Conservation (phyloP, 2,329 filamentous ascomycete genomes). For the Sarocladium kiliense region DNA sequence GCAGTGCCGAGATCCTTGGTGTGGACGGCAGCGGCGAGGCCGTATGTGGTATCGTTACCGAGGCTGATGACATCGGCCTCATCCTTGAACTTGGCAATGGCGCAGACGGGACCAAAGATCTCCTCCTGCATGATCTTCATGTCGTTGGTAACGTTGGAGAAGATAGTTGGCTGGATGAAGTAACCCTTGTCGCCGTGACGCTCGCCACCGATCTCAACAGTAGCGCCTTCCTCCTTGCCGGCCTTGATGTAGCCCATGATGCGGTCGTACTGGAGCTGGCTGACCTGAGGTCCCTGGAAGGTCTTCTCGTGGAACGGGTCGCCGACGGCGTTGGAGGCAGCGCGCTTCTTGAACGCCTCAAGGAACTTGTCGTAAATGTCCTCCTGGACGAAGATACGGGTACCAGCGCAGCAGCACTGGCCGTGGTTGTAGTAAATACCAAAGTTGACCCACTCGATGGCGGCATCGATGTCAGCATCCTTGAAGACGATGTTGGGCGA, state of each 20-base stretch:
- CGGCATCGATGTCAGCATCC: constrained; percentile 67
- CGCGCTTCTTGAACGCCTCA: constrained; percentile 67
- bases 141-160: constrained; percentile 68
- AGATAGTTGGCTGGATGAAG: constrained; percentile 85
- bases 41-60: constrained; percentile 70
- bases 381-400: constrained; percentile 77
- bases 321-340: constrained; percentile 66
- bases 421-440: constrained; percentile 58
- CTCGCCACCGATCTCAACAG: constrained; percentile 44
- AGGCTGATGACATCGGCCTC: constrained; percentile 69
- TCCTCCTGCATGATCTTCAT: constrained; percentile 88
- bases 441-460: constrained; percentile 68
- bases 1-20: constrained; percentile 75
- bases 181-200: constrained; percentile 66
- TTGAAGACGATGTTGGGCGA: constrained; percentile 71
- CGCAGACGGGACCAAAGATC: constrained; percentile 80
- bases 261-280: constrained; percentile 73
- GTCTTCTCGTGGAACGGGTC: constrained; percentile 71
- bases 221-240: constrained; percentile 49
- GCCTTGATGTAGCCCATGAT: constrained; percentile 74
- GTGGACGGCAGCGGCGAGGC: constrained; percentile 74
- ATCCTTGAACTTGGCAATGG: constrained; percentile 75
- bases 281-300: constrained; percentile 81
- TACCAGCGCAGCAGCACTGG: constrained; percentile 64
- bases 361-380: constrained; percentile 80